phyloP scores from a whole-genome alignment of 192 early-diverging fungal genomes.

The Coemansia sp. region DNA sequence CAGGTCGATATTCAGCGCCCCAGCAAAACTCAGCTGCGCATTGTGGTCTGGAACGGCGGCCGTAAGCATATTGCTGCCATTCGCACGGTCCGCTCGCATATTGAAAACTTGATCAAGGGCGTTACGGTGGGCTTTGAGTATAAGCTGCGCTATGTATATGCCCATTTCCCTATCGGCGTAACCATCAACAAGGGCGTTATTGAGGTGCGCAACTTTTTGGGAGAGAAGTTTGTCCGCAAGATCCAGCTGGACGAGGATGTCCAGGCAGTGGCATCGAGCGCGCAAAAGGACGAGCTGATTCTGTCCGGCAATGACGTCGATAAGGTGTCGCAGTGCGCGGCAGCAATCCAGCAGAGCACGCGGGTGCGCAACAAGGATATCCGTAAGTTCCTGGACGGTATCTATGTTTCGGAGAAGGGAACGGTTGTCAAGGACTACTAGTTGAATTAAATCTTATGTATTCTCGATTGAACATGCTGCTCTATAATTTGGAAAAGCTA shows the following conservation, averaged over 20 bases:
- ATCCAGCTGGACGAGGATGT: slow-evolving; percentile 87
- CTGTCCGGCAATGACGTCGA: slow-evolving; percentile 92
- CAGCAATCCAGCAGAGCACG: slow-evolving; percentile 91
- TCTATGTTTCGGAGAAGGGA: slow-evolving; percentile 90
- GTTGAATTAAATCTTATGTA: slow-evolving; percentile 6
- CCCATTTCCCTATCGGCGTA: slow-evolving; percentile 99
- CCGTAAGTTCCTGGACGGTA: slow-evolving; percentile 99
- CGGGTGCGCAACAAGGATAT: slow-evolving; percentile 99
- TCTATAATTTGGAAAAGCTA: neutral
- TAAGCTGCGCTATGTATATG: slow-evolving; percentile 98
- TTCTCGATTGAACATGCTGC: neutral
- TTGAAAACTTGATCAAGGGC: slow-evolving; percentile 96
- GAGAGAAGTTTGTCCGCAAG: slow-evolving; percentile 88
- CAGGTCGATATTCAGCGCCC: slow-evolving; percentile 84
- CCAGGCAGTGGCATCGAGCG: slow-evolving; percentile 68
- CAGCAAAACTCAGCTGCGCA: slow-evolving; percentile 67
- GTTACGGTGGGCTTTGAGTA: slow-evolving; percentile 99
- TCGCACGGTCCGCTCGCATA: slow-evolving; percentile 93
- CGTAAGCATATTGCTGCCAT: slow-evolving; percentile 99
- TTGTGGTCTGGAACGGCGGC: slow-evolving; percentile 91
- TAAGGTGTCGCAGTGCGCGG: slow-evolving; percentile 93
- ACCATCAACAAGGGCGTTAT: slow-evolving; percentile 78
- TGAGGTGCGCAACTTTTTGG: slow-evolving; percentile 99
- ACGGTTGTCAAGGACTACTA: slow-evolving; percentile 59
- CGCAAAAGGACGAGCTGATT: slow-evolving; percentile 93